phyloP scores from a whole-genome alignment of 1,284 basidiomycete species.

The Cryptococcus floricola region DNA sequence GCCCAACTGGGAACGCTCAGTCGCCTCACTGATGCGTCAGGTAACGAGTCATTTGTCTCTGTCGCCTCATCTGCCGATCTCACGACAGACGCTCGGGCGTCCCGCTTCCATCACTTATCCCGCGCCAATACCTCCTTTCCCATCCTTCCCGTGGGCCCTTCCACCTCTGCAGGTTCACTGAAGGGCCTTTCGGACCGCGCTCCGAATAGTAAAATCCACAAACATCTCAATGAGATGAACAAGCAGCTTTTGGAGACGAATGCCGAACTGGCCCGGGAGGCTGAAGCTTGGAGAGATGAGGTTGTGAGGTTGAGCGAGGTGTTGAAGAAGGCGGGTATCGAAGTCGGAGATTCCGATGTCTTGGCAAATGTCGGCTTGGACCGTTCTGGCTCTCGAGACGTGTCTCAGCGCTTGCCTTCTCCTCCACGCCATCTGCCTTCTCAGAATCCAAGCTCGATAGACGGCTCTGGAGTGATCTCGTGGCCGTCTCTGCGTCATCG shows the following conservation, averaged over 20 bases:
- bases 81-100: conserved; percentile 39
- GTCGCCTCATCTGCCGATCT: conserved; percentile 47
- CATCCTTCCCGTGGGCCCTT: conserved; percentile 20
- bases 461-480: conserved; percentile 3
- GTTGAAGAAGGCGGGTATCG: conserved; percentile 31
- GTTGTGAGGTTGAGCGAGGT: conserved; percentile 24
- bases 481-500: conserved; percentile 1
- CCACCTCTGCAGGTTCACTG: conserved; percentile 22
- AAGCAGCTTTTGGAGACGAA: conserved; percentile 43
- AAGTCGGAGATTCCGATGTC: conserved; percentile 30
- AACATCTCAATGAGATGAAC: conserved; percentile 48
- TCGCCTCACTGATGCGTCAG: conserved; percentile 11
- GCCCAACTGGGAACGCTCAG: conserved; percentile 6
- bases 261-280: conserved; percentile 37
- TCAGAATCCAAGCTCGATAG: background rate
- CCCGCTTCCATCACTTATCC: conserved; percentile 11
- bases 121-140: conserved; percentile 45
- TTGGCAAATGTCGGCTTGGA: background rate
- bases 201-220: conserved; percentile 45
- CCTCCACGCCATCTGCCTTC: background rate
- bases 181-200: conserved; percentile 29
- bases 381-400: background rate
- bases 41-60: conserved; percentile 45
- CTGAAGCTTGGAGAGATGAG: conserved; percentile 40
- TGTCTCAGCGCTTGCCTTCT: conserved; percentile 8